Evolutionary conservation across 225 moss, liverwort and hornwort genomes (phyloP).

Genomic region (Marchantia paleacea): DNA sequence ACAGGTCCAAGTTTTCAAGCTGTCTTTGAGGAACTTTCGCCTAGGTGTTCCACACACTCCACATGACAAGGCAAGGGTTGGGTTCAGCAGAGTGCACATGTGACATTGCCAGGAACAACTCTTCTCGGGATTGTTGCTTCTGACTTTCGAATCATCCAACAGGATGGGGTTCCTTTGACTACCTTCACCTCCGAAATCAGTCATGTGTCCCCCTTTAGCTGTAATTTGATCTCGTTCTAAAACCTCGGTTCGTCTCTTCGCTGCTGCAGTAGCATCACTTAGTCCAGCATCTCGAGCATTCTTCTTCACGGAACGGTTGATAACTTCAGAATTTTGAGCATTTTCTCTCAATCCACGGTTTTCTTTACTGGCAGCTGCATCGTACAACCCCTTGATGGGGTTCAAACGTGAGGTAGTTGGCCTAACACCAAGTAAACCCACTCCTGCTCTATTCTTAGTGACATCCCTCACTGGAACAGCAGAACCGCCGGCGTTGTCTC

Average conservation of each 20-base stretch:
- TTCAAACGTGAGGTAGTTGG: slow-evolving; percentile 7
- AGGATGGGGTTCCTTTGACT: slow-evolving; percentile 34
- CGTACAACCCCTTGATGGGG: background rate
- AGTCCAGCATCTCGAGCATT: background rate
- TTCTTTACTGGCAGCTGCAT: slow-evolving; percentile 7
- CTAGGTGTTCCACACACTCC: slow-evolving; percentile 58
- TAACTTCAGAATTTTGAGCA: background rate
- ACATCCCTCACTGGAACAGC: background rate
- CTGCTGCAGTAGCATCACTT: slow-evolving; percentile 7
- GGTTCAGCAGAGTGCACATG: slow-evolving; percentile 73
- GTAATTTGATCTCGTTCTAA: background rate
- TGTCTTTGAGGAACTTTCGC: slow-evolving; percentile 33
- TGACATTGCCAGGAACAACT: slow-evolving; percentile 49
- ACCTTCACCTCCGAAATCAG: slow-evolving; percentile 13
- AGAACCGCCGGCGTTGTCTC: slow-evolving; percentile 11
- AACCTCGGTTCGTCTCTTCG: slow-evolving; percentile 4
- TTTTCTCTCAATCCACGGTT: background rate
- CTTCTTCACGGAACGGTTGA: background rate
- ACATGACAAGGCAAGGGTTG: slow-evolving; percentile 53
- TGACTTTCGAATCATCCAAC: slow-evolving; percentile 13
- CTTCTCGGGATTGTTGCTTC: slow-evolving; percentile 22
- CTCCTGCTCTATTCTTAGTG: background rate
- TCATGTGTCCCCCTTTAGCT: background rate
- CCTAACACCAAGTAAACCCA: background rate
- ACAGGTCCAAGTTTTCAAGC: slow-evolving; percentile 61